A percentile compares a stretch with the other conserved stretches of the same genome.
Evolutionary conservation across 2,329 filamentous ascomycete species (phyloP).

Genomic region (Botryotinia globosa): DNA sequence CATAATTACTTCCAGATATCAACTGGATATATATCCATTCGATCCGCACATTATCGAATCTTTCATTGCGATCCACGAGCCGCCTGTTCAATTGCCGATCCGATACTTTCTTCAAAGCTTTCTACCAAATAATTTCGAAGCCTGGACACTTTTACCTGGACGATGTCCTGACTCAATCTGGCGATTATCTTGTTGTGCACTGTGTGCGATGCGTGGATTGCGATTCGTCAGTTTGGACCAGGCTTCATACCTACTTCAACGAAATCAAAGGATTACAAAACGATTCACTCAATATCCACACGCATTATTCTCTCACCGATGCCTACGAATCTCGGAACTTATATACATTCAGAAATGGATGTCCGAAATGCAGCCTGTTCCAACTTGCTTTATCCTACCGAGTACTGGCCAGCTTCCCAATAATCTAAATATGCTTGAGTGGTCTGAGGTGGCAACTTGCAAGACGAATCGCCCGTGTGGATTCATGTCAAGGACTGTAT

Average conservation of each 20-base stretch:
- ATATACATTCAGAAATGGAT: neutral
- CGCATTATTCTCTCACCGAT: neutral
- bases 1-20: neutral
- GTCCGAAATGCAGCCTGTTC: neutral
- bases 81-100: neutral
- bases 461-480: neutral
- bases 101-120: neutral
- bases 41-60: neutral
- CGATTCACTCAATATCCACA: neutral
- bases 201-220: neutral
- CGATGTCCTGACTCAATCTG: neutral
- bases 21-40: neutral
- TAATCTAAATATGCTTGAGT: neutral
- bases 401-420: neutral
- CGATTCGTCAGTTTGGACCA: neutral
- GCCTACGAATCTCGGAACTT: neutral
- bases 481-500: neutral
- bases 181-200: neutral
- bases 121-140: neutral
- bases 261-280: neutral
- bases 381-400: neutral
- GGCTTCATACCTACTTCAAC: neutral
- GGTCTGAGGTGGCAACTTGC: neutral
- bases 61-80: constrained; percentile 1
- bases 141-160: neutral